phyloP scores from a whole-genome alignment of 305 asterid genomes.

The Lippia alba region DNA sequence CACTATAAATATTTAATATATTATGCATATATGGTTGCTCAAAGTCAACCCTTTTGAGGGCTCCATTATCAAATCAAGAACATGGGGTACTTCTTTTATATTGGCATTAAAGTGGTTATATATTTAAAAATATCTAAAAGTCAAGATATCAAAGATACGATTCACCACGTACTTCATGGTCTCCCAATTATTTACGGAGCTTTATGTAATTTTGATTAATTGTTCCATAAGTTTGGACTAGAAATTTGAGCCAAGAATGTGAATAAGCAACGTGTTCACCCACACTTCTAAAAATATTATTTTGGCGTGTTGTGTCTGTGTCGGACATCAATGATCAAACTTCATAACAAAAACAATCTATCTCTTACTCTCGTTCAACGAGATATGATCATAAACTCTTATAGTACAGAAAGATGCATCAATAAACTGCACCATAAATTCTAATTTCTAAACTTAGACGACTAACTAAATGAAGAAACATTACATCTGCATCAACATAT shows the following conservation, averaged over 20 bases:
- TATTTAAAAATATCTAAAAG: conserved; percentile 3
- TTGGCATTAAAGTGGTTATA: neutral
- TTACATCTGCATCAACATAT: conserved; percentile 11
- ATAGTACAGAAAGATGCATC: neutral
- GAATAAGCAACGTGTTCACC: conserved; percentile 3
- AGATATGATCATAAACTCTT: neutral
- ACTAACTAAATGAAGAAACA: neutral
- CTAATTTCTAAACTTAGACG: neutral
- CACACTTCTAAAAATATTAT: no score
- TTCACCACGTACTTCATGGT: conserved; percentile 25
- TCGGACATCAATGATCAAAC: neutral
- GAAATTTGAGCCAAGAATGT: neutral
- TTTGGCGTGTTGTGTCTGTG: no score
- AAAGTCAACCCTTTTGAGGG: conserved; percentile 40
- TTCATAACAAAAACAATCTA: no score
- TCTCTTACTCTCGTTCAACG: no score
- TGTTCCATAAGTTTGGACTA: conserved; percentile 11
- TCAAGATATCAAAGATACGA: conserved; percentile 23
- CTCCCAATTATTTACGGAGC: conserved; percentile 19
- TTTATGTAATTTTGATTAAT: neutral
- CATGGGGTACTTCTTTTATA: neutral
- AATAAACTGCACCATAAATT: neutral
- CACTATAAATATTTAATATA: neutral
- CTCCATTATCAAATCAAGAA: conserved; percentile 21
- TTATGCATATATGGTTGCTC: neutral